These are phyloP conservation scores for Termitomyces sp. DNA, from an alignment of 768 basidiomycete species.

Conservation along the genomic window DNA sequence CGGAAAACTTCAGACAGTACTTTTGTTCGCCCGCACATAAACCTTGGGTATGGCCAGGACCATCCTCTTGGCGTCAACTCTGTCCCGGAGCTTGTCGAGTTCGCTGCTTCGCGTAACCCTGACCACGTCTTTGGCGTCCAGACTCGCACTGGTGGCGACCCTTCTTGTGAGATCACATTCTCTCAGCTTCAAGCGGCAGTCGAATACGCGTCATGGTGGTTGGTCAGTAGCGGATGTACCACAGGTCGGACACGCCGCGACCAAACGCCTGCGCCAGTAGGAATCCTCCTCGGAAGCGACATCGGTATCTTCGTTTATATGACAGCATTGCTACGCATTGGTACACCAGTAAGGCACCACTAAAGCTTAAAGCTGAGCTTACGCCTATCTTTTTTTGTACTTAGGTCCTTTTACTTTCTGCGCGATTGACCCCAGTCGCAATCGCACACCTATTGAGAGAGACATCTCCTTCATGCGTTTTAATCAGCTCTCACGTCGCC, in stretches of 20 bases:
- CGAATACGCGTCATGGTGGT: constrained; percentile 28
- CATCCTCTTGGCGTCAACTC: constrained; percentile 22
- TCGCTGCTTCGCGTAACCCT: constrained; percentile 27
- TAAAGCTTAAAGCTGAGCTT: background rate
- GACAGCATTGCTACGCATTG: constrained; percentile 28
- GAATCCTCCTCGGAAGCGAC: constrained; percentile 31
- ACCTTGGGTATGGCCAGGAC: constrained; percentile 24
- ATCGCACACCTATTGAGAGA: constrained; percentile 28
- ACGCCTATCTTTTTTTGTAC: background rate
- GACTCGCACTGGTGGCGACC: constrained; percentile 16
- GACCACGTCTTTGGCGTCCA: constrained; percentile 31
- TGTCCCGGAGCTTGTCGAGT: constrained; percentile 31
- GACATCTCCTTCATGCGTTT: constrained; percentile 22
- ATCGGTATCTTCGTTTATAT: constrained; percentile 31
- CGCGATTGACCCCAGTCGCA: constrained; percentile 28
- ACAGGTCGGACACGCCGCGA: constrained; percentile 18
- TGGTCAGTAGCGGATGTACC: constrained; percentile 21
- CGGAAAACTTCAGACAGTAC: constrained; percentile 15
- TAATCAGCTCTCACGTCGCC: constrained; percentile 25
- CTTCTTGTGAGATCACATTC: constrained; percentile 27
- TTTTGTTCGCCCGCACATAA: constrained; percentile 31
- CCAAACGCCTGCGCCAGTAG: constrained; percentile 24
- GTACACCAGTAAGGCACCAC: constrained; percentile 24
- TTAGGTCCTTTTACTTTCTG: constrained; percentile 31
- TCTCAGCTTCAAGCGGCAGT: constrained; percentile 25